Evolutionary conservation across 2,329 filamentous ascomycete species (phyloP).

Genomic region (Didymella exigua): DNA sequence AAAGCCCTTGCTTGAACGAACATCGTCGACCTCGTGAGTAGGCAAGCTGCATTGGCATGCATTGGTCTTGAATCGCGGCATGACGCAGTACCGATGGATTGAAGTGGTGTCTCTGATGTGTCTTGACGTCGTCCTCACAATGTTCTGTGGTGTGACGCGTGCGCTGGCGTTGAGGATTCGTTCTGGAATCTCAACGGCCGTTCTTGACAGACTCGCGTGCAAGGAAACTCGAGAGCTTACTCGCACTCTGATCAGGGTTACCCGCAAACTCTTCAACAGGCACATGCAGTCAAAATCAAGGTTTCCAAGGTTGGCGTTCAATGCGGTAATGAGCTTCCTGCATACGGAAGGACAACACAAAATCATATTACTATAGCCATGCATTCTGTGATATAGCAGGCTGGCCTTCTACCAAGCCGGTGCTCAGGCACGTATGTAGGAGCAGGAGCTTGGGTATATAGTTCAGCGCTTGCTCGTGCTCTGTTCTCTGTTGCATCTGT

Average conservation of each 20-base stretch:
- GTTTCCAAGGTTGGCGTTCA: conserved; percentile 1
- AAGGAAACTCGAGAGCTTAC: background rate
- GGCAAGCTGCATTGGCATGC: background rate
- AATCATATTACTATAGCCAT: conserved; percentile 1
- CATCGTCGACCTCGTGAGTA: conserved; percentile 9
- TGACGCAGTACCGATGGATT: background rate
- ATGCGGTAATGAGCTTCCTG: conserved; percentile 22
- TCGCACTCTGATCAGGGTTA: background rate
- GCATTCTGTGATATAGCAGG: conserved; percentile 12
- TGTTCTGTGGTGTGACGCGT: conserved; percentile 19
- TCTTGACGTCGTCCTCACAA: conserved; percentile 8
- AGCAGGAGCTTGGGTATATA: conserved; percentile 4
- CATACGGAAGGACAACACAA: conserved; percentile 1
- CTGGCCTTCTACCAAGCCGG: background rate
- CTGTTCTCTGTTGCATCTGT: conserved; percentile 1
- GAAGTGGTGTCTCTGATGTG: background rate
- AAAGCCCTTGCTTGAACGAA: conserved; percentile 6
- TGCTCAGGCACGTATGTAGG: background rate
- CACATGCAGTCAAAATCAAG: background rate
- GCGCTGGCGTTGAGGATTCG: conserved; percentile 16
- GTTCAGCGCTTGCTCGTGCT: conserved; percentile 1
- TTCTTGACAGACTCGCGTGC: background rate
- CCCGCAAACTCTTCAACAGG: background rate
- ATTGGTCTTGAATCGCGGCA: background rate
- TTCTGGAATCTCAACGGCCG: background rate